A percentile compares a stretch with the other conserved stretches of the same genome.
Evolutionary conservation across 768 basidiomycete species (phyloP).

Genomic region (Trametes gibbosa): DNA sequence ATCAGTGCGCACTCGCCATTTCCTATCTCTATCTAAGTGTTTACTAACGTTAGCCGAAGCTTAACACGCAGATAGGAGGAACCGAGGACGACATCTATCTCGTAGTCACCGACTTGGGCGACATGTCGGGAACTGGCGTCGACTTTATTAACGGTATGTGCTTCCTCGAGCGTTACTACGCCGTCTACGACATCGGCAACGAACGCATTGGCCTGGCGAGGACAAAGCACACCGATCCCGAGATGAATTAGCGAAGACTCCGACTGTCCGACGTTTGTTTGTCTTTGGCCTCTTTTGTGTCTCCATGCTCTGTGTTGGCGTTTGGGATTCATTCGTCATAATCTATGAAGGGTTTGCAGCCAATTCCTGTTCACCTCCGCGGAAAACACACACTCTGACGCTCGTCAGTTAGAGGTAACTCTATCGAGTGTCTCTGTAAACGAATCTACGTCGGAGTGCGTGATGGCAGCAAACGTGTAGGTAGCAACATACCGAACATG

Average conservation of each 20-base stretch:
- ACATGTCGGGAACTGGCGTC: slow-evolving; percentile 28
- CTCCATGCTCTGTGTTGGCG: background rate
- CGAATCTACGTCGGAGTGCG: too few species aligned
- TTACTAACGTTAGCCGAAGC: slow-evolving; percentile 8
- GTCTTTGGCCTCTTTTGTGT: too few species aligned
- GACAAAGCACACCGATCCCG: slow-evolving; percentile 31
- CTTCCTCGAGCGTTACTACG: slow-evolving; percentile 39
- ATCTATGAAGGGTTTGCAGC: background rate
- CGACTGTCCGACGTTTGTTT: too few species aligned
- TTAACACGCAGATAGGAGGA: slow-evolving; percentile 32
- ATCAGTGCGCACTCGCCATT: slow-evolving; percentile 17
- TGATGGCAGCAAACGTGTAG: too few species aligned
- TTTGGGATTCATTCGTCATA: background rate
- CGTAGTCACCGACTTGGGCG: slow-evolving; percentile 30
- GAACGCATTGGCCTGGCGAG: slow-evolving; percentile 34
- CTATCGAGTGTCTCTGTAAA: too few species aligned
- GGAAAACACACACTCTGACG: too few species aligned
- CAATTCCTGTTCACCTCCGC: background rate
- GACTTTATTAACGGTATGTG: slow-evolving; percentile 37
- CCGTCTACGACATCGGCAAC: slow-evolving; percentile 34
- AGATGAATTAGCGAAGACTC: slow-evolving; percentile 23
- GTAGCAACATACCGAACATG: too few species aligned
- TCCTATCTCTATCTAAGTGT: background rate
- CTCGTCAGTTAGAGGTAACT: too few species aligned
- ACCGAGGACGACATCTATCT: slow-evolving; percentile 27